A percentile compares a stretch with the other conserved stretches of the same genome.
phyloP scores from a whole-genome alignment of 192 early-diverging fungal species.

The Rhizophagus clarus region DNA sequence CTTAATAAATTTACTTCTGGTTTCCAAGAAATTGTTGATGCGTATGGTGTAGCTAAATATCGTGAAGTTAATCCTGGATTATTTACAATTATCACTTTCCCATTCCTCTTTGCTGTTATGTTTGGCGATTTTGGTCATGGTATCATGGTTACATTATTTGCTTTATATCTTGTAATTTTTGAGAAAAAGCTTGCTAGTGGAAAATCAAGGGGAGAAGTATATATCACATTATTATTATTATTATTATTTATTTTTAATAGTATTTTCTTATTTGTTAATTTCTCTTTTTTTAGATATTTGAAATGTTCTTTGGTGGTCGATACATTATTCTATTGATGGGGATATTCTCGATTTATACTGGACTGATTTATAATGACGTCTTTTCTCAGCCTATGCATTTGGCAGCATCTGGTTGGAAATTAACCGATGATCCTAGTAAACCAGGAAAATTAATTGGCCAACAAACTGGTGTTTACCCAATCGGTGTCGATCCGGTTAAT shows the following conservation, averaged over 20 bases:
- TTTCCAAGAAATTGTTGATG: conserved; percentile 97
- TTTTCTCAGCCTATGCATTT: conserved; percentile 82
- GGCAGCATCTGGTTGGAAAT: conserved; percentile 68
- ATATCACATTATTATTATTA: neutral
- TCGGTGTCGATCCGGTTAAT: conserved; percentile 87
- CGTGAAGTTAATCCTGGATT: conserved; percentile 98
- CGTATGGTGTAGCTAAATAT: conserved; percentile 95
- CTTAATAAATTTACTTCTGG: conserved; percentile 96
- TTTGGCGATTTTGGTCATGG: conserved; percentile 99
- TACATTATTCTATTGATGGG: conserved; percentile 99
- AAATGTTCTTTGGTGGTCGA: conserved; percentile 91
- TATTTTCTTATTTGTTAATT: too few species aligned
- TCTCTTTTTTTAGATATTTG: conserved; percentile 63
- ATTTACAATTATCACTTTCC: conserved; percentile 96
- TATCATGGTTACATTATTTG: conserved; percentile 77
- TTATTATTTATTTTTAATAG: too few species aligned
- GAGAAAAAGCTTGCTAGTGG: conserved; percentile 81
- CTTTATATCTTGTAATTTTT: conserved; percentile 72
- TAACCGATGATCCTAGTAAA: conserved; percentile 61
- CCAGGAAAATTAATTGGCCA: conserved; percentile 63
- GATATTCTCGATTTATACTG: conserved; percentile 96
- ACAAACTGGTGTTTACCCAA: conserved; percentile 67
- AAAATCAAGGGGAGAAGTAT: conserved; percentile 67
- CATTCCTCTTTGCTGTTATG: conserved; percentile 99
- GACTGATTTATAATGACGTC: conserved; percentile 97